Conservation (phyloP, 148 eudicot species). For the Nepenthes gracilis region DNA sequence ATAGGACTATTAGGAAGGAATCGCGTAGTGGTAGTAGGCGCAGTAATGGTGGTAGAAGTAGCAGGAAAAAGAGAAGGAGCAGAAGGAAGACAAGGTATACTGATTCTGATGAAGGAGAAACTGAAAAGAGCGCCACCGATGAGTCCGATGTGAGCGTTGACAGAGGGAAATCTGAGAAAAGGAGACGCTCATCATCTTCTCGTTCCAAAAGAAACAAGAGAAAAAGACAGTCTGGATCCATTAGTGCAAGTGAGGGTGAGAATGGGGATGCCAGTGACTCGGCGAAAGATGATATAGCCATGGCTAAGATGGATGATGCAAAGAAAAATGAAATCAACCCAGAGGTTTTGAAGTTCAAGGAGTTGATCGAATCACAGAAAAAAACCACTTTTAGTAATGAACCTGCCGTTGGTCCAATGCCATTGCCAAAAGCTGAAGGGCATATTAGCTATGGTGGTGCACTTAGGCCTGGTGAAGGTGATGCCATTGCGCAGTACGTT, state of each 20-base stretch:
- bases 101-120: constrained; percentile 13
- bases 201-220: constrained; percentile 27
- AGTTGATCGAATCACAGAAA: constrained; percentile 46
- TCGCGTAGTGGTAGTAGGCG: constrained; percentile 18
- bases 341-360: constrained; percentile 51
- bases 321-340: constrained; percentile 20
- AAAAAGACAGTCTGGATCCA: constrained; percentile 22
- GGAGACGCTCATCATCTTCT: constrained; percentile 16
- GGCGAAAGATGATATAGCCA: constrained; percentile 23
- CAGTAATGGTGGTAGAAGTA: constrained; percentile 17
- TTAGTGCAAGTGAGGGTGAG: constrained; percentile 16
- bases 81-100: constrained; percentile 11
- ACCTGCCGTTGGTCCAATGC: constrained; percentile 74
- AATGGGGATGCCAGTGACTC: constrained; percentile 7
- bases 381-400: constrained; percentile 44
- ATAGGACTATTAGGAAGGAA: constrained; percentile 28
- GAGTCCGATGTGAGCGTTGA: neutral
- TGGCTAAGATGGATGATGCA: constrained; percentile 14
- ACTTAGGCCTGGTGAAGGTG: constrained; percentile 97
- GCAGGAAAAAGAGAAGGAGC: constrained; percentile 14
- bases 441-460: constrained; percentile 99
- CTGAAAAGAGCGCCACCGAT: neutral
- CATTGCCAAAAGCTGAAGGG: constrained; percentile 90
- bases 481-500: constrained; percentile 96
- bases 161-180: constrained; percentile 5